phyloP scores from a whole-genome alignment of 768 basidiomycete species.

The Amanita inopinata region DNA sequence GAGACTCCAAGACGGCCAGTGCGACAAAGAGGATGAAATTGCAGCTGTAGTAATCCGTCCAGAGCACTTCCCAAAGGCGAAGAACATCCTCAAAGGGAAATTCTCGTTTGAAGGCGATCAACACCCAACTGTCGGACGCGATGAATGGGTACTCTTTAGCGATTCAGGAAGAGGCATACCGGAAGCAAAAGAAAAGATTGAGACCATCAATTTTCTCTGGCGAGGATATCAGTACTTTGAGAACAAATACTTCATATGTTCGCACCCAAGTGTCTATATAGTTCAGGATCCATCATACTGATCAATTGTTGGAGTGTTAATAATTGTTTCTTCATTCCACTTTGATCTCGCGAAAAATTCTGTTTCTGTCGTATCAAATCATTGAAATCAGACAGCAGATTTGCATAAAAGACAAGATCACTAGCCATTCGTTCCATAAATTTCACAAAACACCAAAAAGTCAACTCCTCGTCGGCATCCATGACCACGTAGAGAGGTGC shows the following conservation, averaged over 20 bases:
- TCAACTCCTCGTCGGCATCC: slow-evolving; percentile 79
- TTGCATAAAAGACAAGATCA: slow-evolving; percentile 9
- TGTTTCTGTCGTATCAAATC: slow-evolving; percentile 49
- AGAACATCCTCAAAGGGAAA: slow-evolving; percentile 89
- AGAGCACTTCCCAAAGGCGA: slow-evolving; percentile 86
- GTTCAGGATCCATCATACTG: slow-evolving; percentile 88
- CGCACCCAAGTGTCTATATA: slow-evolving; percentile 82
- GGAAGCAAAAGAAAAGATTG: slow-evolving; percentile 97
- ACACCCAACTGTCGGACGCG: slow-evolving; percentile 57
- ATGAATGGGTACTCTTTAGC: too few relatives aligned
- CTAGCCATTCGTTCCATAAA: slow-evolving; percentile 93
- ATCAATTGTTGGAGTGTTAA: slow-evolving; percentile 85
- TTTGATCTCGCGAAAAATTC: slow-evolving; percentile 94
- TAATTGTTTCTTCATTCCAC: slow-evolving; percentile 94
- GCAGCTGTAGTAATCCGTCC: slow-evolving; percentile 86
- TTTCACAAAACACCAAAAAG: slow-evolving; percentile 94
- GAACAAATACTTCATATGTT: slow-evolving; percentile 10
- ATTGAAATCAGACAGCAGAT: too few relatives aligned
- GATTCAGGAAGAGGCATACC: slow-evolving; percentile 35
- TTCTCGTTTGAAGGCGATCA: slow-evolving; percentile 94
- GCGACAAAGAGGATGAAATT: slow-evolving; percentile 91
- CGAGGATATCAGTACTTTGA: neutral
- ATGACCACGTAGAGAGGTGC: slow-evolving; percentile 90
- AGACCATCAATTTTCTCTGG: slow-evolving; percentile 80
- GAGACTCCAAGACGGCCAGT: slow-evolving; percentile 87